Percentiles rank a stretch among this genome's conserved stretches.
Conservation (phyloP, 306 rosid genomes). For the Cucurbita maxima region DNA sequence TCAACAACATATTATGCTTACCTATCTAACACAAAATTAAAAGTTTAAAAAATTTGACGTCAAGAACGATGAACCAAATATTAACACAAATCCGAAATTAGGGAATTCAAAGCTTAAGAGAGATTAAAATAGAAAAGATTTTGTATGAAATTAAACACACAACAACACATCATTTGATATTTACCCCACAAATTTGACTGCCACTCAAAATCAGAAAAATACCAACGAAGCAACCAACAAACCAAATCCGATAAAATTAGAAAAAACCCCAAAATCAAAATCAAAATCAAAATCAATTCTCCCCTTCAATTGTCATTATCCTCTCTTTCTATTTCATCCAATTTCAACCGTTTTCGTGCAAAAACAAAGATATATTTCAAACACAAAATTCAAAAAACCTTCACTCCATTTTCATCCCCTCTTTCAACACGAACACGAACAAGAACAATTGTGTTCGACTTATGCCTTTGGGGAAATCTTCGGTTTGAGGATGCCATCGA, state of each 20-base stretch:
- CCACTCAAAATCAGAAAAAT: background rate
- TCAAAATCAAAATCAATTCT: background rate
- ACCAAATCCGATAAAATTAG: background rate
- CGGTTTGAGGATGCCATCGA: constrained; percentile 21
- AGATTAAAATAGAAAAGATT: no score
- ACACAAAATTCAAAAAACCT: background rate
- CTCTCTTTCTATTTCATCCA: background rate
- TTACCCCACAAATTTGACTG: background rate
- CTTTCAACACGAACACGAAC: background rate
- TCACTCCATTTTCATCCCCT: background rate
- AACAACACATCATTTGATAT: background rate
- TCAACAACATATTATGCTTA: no score
- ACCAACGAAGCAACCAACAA: background rate
- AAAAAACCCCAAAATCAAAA: background rate
- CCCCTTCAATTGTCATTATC: background rate
- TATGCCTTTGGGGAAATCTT: constrained; percentile 3
- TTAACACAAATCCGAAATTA: no score
- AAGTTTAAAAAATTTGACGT: no score
- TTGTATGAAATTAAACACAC: no score
- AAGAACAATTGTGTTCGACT: no score
- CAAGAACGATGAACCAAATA: no score
- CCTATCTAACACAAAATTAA: no score
- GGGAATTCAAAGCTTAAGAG: no score
- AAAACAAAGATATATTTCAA: background rate
- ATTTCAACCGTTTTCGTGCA: background rate